These are phyloP conservation scores for Limtongia smithiae DNA, from an alignment of 805 yeast genomes.

Conservation along the genomic window DNA sequence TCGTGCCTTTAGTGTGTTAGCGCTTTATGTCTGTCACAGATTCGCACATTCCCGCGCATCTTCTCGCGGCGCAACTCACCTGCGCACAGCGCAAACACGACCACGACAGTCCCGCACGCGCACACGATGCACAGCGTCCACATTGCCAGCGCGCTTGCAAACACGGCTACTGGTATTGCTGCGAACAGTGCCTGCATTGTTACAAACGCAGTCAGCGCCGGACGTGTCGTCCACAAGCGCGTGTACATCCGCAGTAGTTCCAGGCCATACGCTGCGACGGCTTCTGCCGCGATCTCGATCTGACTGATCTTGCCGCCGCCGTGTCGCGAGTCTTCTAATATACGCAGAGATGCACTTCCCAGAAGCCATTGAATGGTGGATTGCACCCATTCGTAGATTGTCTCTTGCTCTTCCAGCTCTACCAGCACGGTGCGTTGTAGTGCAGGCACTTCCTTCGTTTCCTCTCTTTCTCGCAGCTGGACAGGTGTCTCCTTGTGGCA, in stretches of 20 bases:
- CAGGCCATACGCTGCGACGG: constrained; percentile 12
- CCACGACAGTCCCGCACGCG: not conserved
- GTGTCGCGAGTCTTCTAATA: no score
- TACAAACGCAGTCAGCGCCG: constrained; percentile 12
- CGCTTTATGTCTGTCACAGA: no score
- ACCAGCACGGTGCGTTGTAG: no score
- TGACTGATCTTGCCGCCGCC: constrained; percentile 7
- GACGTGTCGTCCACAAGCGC: constrained; percentile 6
- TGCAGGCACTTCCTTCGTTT: no score
- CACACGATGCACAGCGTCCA: not conserved
- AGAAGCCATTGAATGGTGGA: no score
- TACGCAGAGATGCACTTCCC: no score
- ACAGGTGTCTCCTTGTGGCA: no score
- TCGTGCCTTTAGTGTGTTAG: no score
- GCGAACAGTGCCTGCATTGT: constrained; percentile 18
- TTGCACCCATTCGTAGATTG: no score
- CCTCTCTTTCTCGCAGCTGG: no score
- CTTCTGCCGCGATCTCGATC: constrained; percentile 7
- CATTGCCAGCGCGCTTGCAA: not conserved
- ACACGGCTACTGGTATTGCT: constrained; percentile 4
- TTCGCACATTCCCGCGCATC: not conserved
- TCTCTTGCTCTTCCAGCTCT: no score
- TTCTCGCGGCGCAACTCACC: not conserved
- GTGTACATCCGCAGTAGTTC: not conserved
- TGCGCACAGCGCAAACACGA: not conserved